Percentiles rank a stretch among this genome's conserved stretches.
Conservation (phyloP, 208 protist genomes). For the Trypanosoma platydactyli region DNA sequence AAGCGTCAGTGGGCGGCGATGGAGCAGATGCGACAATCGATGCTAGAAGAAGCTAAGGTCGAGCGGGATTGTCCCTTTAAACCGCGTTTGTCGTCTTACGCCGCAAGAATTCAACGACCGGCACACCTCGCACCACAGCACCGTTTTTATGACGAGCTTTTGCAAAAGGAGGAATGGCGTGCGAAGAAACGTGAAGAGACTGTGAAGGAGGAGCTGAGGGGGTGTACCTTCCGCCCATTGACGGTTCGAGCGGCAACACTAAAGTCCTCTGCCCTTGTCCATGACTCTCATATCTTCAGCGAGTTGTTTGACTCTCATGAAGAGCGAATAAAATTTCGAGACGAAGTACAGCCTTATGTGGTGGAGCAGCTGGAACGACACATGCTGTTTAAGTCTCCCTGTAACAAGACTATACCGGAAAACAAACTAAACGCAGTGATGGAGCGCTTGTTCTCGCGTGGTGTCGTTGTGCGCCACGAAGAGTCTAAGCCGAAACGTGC, state of each 20-base stretch:
- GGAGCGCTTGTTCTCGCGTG: constrained; percentile 56
- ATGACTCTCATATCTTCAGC: constrained; percentile 45
- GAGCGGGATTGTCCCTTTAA: constrained; percentile 75
- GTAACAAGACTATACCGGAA: constrained; percentile 11
- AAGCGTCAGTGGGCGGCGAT: constrained; percentile 83
- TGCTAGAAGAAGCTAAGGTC: constrained; percentile 60
- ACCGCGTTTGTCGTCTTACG: constrained; percentile 67
- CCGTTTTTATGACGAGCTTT: constrained; percentile 62
- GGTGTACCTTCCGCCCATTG: constrained; percentile 84
- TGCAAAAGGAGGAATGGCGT: constrained; percentile 63
- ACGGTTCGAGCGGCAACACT: constrained; percentile 54
- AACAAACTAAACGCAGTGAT: constrained; percentile 57
- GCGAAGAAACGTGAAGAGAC: constrained; percentile 55
- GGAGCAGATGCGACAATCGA: constrained; percentile 64
- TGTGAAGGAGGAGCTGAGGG: constrained; percentile 58
- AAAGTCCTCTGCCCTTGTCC: constrained; percentile 31
- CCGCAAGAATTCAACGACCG: constrained; percentile 56
- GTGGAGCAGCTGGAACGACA: constrained; percentile 55
- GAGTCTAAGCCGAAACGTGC: background rate
- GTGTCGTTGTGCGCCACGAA: constrained; percentile 26
- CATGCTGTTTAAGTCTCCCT: constrained; percentile 25
- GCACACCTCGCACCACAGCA: constrained; percentile 64
- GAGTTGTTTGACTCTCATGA: constrained; percentile 64
- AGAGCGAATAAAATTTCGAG: constrained; percentile 50
- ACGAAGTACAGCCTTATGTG: constrained; percentile 49